Evolutionary conservation across 2,329 filamentous ascomycete genomes (phyloP), one percentile per base, ranked within the genome.

Genomic region (Botryosphaeria dothidea): DNA sequence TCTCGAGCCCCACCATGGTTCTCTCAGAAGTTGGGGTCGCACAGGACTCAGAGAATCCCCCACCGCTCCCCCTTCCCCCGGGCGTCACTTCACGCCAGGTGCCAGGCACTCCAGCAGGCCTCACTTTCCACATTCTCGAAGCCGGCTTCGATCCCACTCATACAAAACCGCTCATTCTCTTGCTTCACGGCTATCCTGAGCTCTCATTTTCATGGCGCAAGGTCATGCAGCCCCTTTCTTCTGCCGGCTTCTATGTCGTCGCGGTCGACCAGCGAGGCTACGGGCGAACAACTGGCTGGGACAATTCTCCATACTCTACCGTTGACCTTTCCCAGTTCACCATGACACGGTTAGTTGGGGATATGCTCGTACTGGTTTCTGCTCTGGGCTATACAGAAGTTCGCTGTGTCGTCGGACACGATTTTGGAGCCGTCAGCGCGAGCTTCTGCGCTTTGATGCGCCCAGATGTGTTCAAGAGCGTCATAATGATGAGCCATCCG

Each of bases 181-280:
- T 89, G 56, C 82, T 86, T 54, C 88, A 90, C 74, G 89, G 89
- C 41, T 91, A 86, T 67, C 89, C 89, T 1, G 88, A 91, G 71
- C 79, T 91, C 2, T 87, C 89, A 29, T 91, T 84, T 73, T 90
- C 88, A 52, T 91, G 88, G 88, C 85, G 88, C 60, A 86, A 87
- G 64, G 76, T 90, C 38, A 81, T 91, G 70, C 82, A 83, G 6
- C 72, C 78, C 0, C 78, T 92, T n/a, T 85, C 88, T 4, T 74
- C 77, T 0, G 80, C 82, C 5, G 88, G 88, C 29, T 91, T 87
- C 75, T 83, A 88, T 71, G 87, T 88, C 62, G 85, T 91, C 1
- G 88, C 89, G 1, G 85, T 86, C 38, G 89, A 92, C 70, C 87
- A 89, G 70, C 83, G 89, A 56, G 89, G 88, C 7, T 91, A 89